These are phyloP conservation scores for Cymodocea nodosa DNA, from an alignment of 116 monocot genomes.

Conservation along the genomic window DNA sequence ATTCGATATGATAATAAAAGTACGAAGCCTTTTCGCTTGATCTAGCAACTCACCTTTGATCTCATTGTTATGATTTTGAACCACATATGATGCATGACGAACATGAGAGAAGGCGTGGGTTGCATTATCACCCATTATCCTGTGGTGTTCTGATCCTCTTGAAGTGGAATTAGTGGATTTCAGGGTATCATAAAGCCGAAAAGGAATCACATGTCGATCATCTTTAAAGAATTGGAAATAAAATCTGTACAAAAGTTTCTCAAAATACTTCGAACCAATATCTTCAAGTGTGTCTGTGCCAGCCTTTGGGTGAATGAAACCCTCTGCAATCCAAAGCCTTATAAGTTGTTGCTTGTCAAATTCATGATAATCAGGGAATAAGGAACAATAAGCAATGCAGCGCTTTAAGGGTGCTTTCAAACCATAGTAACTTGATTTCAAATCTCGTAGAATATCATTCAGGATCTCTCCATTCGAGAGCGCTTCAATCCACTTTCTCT, in stretches of 20 bases:
- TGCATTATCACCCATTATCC: neutral
- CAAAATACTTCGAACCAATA: slow-evolving; percentile 10
- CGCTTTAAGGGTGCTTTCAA: slow-evolving; percentile 8
- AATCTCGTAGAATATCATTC: neutral
- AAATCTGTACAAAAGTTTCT: slow-evolving; percentile 9
- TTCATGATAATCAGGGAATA: slow-evolving; percentile 7
- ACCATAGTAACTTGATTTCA: slow-evolving; percentile 16
- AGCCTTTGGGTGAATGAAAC: slow-evolving; percentile 3
- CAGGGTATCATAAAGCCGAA: too few relatives aligned
- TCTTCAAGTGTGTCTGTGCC: slow-evolving; percentile 1
- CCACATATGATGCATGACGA: neutral
- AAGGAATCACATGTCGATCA: neutral
- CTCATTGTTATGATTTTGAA: neutral
- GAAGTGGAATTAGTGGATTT: too few relatives aligned
- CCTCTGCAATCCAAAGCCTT: slow-evolving; percentile 19
- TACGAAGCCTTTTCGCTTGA: neutral
- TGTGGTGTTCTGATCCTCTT: neutral
- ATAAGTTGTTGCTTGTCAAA: slow-evolving; percentile 10
- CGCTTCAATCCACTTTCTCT: too few relatives aligned
- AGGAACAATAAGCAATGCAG: slow-evolving; percentile 16
- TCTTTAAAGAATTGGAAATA: slow-evolving; percentile 4
- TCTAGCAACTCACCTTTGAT: neutral
- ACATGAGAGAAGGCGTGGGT: neutral
- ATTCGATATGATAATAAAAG: neutral
- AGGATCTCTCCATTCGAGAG: neutral